Evolutionary conservation across 352 stramenopile species (phyloP).

Genomic region (Thalassiosira hispida): DNA sequence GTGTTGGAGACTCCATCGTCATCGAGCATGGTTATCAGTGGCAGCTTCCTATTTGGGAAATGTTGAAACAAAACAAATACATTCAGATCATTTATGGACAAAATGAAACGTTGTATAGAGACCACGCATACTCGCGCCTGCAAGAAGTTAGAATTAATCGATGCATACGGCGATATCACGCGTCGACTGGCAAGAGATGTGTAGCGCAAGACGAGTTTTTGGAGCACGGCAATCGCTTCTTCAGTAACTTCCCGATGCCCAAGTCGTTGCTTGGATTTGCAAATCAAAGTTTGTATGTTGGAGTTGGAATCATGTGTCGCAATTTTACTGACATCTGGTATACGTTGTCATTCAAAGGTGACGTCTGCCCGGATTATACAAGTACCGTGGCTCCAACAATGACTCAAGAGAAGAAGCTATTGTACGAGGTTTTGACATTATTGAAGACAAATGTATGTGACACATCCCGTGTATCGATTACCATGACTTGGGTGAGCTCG

Average conservation of each 20-base stretch:
- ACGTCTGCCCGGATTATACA: background rate
- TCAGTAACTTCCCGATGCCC: no score
- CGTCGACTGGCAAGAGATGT: background rate
- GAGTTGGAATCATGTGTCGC: background rate
- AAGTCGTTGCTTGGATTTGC: no score
- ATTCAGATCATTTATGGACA: background rate
- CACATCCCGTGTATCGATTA: no score
- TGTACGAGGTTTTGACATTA: background rate
- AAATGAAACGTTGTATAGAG: background rate
- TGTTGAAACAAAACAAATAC: slow-evolving; percentile 1
- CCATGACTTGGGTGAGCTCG: no score
- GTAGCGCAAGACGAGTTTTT: background rate
- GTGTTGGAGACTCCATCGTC: background rate
- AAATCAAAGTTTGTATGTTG: no score
- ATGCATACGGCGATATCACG: background rate
- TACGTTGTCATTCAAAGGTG: background rate
- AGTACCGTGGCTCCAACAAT: no score
- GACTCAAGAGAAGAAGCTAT: background rate
- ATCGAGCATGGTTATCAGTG: background rate
- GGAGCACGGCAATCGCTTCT: no score
- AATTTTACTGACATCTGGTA: background rate
- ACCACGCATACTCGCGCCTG: background rate
- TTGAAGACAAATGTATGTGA: no score
- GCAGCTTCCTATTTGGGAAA: background rate
- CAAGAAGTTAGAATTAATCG: background rate